Conservation (phyloP, 768 basidiomycete species). For the Kwoniella europaea region DNA sequence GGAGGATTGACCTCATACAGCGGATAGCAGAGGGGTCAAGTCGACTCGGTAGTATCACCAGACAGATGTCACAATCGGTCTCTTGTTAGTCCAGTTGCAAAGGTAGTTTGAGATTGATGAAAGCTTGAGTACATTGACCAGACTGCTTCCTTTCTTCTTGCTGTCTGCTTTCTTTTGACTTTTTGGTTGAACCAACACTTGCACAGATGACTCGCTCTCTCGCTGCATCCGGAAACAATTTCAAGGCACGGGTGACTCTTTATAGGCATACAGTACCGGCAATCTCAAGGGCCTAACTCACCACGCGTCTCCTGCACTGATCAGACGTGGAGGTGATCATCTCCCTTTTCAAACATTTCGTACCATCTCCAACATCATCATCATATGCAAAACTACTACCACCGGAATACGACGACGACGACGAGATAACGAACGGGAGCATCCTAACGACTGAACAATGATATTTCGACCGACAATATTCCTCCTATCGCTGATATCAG, state of each 20-base stretch:
- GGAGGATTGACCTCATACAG: slow-evolving; percentile 21
- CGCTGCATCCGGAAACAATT: slow-evolving; percentile 4
- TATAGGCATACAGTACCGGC: background rate
- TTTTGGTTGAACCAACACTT: background rate
- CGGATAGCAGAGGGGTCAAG: background rate
- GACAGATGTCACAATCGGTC: background rate
- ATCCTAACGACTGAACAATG: slow-evolving; percentile 16
- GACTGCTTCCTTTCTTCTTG: background rate
- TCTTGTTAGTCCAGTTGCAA: background rate
- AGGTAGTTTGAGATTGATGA: background rate
- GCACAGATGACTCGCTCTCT: background rate
- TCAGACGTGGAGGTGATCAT: slow-evolving; percentile 13
- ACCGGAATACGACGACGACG: too few relatives aligned
- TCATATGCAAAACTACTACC: background rate
- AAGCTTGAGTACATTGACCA: background rate
- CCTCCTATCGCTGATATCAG: slow-evolving; percentile 49
- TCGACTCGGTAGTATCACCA: background rate
- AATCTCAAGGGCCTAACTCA: background rate
- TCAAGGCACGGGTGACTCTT: background rate
- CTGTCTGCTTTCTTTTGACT: background rate
- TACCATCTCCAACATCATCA: background rate
- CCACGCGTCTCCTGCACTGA: background rate
- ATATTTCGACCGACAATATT: slow-evolving; percentile 26
- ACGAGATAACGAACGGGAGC: slow-evolving; percentile 11
- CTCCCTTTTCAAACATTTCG: slow-evolving; percentile 2